Evolutionary conservation across 2,329 filamentous ascomycete species (phyloP).

Genomic region (Phialocephala sp.): DNA sequence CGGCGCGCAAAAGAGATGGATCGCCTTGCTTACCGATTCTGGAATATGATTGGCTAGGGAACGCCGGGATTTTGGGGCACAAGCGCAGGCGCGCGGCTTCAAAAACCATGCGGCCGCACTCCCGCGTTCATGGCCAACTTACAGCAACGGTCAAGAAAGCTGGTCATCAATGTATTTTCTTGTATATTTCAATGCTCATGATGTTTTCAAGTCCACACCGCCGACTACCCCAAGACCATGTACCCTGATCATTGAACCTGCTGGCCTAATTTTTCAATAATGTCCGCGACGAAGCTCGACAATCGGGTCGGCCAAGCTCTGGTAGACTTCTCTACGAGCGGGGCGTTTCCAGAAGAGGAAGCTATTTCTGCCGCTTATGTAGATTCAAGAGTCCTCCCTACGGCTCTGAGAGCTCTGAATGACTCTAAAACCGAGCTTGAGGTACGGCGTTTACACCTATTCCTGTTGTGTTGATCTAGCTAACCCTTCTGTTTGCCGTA

Average conservation of each 20-base stretch:
- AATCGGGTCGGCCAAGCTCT: conserved; percentile 60
- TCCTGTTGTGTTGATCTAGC: not conserved
- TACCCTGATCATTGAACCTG: not conserved
- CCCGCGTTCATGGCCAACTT: not conserved
- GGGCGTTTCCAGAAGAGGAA: conserved; percentile 55
- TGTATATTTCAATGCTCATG: not conserved
- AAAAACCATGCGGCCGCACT: not conserved
- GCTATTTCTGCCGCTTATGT: conserved; percentile 43
- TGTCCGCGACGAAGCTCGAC: conserved; percentile 30
- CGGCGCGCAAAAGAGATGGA: not conserved
- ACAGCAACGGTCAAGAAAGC: not conserved
- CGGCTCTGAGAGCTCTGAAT: conserved; percentile 50
- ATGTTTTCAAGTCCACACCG: not conserved
- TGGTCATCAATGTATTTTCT: not conserved
- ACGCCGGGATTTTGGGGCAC: not conserved
- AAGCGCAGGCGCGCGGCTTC: not conserved
- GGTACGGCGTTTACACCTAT: conserved; percentile 41
- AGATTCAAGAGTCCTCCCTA: conserved; percentile 44
- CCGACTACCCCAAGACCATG: not conserved
- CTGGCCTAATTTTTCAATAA: conserved; percentile 24
- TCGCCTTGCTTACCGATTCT: not conserved
- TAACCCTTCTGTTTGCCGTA: conserved; percentile 25
- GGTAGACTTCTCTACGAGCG: conserved; percentile 63
- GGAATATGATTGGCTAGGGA: conserved; percentile 16
- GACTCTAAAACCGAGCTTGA: conserved; percentile 52